Evolutionary conservation across 306 rosid species (phyloP).

Genomic region (Potentilla sterilis): DNA sequence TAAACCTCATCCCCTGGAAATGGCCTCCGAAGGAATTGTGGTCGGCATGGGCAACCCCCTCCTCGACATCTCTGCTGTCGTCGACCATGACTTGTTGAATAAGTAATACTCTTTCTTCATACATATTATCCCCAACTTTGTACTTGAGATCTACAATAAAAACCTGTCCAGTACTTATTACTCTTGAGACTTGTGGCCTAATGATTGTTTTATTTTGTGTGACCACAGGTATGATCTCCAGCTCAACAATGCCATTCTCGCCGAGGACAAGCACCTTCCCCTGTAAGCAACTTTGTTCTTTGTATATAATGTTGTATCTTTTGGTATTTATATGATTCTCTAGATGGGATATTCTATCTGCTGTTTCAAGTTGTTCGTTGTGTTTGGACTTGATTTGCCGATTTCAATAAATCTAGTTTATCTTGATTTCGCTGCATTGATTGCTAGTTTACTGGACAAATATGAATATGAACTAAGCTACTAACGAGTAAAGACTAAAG

Average conservation of each 20-base stretch:
- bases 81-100: constrained; percentile 57
- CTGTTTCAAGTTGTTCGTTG: neutral
- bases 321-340: neutral
- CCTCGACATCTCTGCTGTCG: constrained; percentile 80
- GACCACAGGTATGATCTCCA: constrained; percentile 60
- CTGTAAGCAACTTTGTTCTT: constrained; percentile 37
- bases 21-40: constrained; percentile 67
- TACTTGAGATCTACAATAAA: neutral
- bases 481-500: neutral
- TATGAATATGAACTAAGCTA: neutral
- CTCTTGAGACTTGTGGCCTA: neutral
- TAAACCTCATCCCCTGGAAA: constrained; percentile 20
- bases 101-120: constrained; percentile 32
- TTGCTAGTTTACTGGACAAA: too few relatives aligned
- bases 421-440: neutral
- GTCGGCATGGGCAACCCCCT: constrained; percentile 94
- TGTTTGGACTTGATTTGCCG: neutral
- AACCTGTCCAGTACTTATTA: too few relatives aligned
- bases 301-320: neutral
- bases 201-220: neutral
- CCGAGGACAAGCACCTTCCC: constrained; percentile 86
- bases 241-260: constrained; percentile 80
- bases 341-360: neutral
- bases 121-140: neutral
- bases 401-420: neutral